Evolutionary conservation across 257 asterid species (phyloP).

Genomic region (Forsythia suspensa): DNA sequence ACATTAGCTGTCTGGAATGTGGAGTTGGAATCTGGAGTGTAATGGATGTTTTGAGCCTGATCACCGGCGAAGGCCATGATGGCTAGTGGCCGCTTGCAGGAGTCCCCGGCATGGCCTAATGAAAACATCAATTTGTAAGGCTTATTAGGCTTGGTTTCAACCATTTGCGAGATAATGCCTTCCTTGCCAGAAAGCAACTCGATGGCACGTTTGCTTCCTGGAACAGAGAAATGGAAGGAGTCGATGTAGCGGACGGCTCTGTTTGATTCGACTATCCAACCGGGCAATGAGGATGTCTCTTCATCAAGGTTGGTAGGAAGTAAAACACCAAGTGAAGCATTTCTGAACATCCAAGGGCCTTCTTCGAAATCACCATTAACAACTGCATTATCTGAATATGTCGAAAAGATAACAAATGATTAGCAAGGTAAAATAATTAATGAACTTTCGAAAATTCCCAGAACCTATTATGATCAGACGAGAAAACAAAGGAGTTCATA

Average conservation of each 20-base stretch:
- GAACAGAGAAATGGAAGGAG: conserved; percentile 68
- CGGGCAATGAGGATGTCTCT: conserved; percentile 81
- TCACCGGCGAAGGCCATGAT: conserved; percentile 89
- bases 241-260: conserved; percentile 89
- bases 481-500: background rate
- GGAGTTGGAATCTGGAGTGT: conserved; percentile 52
- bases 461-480: background rate
- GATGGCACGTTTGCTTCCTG: conserved; percentile 84
- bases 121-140: conserved; percentile 60
- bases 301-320: conserved; percentile 94
- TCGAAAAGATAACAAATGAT: background rate
- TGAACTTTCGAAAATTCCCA: background rate
- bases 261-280: conserved; percentile 97
- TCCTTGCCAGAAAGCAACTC: conserved; percentile 89
- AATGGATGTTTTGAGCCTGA: conserved; percentile 44
- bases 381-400: conserved; percentile 65
- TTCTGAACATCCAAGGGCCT: conserved; percentile 95
- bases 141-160: conserved; percentile 71
- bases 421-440: background rate
- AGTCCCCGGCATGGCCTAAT: conserved; percentile 80
- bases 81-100: conserved; percentile 80
- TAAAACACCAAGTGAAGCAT: conserved; percentile 80
- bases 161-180: conserved; percentile 95
- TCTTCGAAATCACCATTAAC: conserved; percentile 91
- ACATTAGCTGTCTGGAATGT: conserved; percentile 54